Conservation (phyloP, 768 basidiomycete species). For the Gloeopeniophorella convolvens region DNA sequence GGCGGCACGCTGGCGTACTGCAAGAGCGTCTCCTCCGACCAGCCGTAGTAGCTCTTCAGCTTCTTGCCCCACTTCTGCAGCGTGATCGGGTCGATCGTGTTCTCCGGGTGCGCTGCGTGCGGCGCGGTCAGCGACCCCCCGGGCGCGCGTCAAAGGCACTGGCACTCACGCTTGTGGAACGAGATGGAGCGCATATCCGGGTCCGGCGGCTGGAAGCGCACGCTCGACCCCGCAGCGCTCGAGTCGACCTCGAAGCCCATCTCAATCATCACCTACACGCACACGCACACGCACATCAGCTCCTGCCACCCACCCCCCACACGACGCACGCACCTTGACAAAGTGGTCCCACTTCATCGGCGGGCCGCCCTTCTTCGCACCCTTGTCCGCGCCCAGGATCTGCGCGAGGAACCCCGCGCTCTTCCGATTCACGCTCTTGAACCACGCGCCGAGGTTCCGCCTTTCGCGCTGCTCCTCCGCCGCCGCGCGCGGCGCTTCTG, state of each 20-base stretch:
- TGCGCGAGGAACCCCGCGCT: constrained; percentile 19
- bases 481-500: constrained; percentile 20
- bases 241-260: constrained; percentile 28
- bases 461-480: constrained; percentile 30
- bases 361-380: constrained; percentile 21
- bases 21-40: constrained; percentile 25
- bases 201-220: constrained; percentile 28
- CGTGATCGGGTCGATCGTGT: constrained; percentile 24
- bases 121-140: neutral
- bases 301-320: too few relatives aligned
- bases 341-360: constrained; percentile 31
- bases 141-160: neutral
- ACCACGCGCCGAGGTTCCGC: constrained; percentile 24
- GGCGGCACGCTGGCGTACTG: constrained; percentile 5
- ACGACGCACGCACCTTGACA: constrained; percentile 25
- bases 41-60: constrained; percentile 26
- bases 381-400: constrained; percentile 21
- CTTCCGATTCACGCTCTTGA: constrained; percentile 21
- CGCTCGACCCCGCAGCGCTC: constrained; percentile 28
- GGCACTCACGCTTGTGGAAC: constrained; percentile 27
- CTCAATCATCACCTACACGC: constrained; percentile 25
- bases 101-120: constrained; percentile 26
- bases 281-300: too few relatives aligned
- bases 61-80: constrained; percentile 25
- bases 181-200: constrained; percentile 23